phyloP scores from a whole-genome alignment of 441 rosid genomes.

The Raphanus hybrid region DNA sequence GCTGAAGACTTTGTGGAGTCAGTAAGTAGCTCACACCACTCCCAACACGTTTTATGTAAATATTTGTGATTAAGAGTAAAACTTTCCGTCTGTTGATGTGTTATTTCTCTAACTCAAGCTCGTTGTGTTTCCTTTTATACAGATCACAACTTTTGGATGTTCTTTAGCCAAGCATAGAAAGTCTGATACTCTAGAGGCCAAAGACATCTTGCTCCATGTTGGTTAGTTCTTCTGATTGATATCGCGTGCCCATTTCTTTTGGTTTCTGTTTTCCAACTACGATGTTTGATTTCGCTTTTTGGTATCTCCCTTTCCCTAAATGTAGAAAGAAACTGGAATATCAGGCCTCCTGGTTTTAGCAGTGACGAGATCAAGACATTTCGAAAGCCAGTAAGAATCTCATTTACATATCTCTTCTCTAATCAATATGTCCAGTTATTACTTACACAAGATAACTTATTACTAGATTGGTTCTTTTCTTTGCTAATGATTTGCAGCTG shows the following conservation, averaged over 20 bases:
- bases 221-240: conserved; percentile 56
- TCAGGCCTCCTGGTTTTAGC: conserved; percentile 85
- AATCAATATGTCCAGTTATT: conserved; percentile 13
- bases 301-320: conserved; percentile 32
- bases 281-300: conserved; percentile 17
- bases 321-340: conserved; percentile 90
- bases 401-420: conserved; percentile 1
- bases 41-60: conserved; percentile 4
- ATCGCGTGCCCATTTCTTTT: conserved; percentile 10
- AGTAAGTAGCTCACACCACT: conserved; percentile 55
- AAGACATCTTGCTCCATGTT: conserved; percentile 91
- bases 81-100: not conserved
- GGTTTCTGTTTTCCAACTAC: conserved; percentile 27
- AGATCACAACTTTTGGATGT: conserved; percentile 96
- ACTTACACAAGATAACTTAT: conserved; percentile 3
- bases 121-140: conserved; percentile 26
- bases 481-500: conserved; percentile 54
- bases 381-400: conserved; percentile 65
- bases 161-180: conserved; percentile 92
- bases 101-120: conserved; percentile 23
- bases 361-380: conserved; percentile 90
- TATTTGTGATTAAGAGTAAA: conserved; percentile 9
- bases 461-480: conserved; percentile 19
- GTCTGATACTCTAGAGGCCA: conserved; percentile 88
- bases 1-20: conserved; percentile 95